These are phyloP conservation scores for Trypanosoma caninum DNA, from an alignment of 208 protist genomes.

Conservation along the genomic window DNA sequence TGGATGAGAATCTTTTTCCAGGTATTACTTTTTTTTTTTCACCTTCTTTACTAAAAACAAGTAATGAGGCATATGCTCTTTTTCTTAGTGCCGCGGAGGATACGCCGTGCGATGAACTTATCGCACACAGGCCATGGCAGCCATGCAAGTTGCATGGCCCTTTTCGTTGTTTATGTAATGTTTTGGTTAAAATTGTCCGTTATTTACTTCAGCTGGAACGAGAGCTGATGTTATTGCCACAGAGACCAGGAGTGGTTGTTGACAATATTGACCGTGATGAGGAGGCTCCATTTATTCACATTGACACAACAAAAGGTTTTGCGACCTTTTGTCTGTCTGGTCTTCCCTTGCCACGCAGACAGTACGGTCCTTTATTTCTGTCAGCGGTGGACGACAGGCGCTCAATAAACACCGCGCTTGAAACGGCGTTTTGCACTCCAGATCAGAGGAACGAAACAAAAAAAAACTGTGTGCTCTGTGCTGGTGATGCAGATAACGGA, in stretches of 20 bases:
- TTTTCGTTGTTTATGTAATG: slow-evolving; percentile 49
- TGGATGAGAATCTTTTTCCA: slow-evolving; percentile 35
- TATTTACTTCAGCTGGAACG: slow-evolving; percentile 30
- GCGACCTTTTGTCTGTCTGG: slow-evolving; percentile 8
- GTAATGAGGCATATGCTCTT: slow-evolving; percentile 8
- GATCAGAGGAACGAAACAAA: neutral
- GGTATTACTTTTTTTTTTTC: slow-evolving; percentile 49
- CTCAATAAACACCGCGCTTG: slow-evolving; percentile 4
- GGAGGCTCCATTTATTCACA: slow-evolving; percentile 11
- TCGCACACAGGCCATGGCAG: slow-evolving; percentile 12
- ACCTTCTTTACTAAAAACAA: slow-evolving; percentile 20
- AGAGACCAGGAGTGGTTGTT: neutral
- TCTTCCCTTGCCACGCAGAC: slow-evolving; percentile 10
- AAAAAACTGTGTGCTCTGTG: slow-evolving; percentile 29
- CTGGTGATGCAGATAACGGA: slow-evolving; percentile 2
- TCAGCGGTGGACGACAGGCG: neutral
- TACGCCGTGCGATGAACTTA: slow-evolving; percentile 15
- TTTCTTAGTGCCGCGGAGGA: neutral
- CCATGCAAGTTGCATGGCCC: slow-evolving; percentile 54
- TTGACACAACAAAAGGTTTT: slow-evolving; percentile 4
- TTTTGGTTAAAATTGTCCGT: slow-evolving; percentile 36
- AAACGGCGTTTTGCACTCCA: neutral
- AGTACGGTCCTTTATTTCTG: slow-evolving; percentile 12
- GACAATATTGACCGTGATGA: neutral
- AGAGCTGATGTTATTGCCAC: slow-evolving; percentile 27